phyloP scores from a whole-genome alignment of 202 grass and related monocot genomes.

The Musa balbisiana region DNA sequence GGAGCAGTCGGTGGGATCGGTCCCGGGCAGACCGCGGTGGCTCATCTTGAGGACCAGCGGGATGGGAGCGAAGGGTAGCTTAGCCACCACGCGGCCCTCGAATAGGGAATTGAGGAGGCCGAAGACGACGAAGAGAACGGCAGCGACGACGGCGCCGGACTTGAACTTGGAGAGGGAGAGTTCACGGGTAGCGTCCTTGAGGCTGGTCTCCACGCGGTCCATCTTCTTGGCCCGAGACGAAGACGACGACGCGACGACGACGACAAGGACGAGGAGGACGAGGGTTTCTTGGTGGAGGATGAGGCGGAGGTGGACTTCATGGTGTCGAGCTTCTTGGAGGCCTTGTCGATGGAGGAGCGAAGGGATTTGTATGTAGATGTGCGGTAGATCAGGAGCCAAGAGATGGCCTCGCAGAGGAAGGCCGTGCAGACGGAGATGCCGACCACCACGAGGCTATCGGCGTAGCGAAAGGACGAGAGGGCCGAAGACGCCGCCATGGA shows the following conservation, averaged over 20 bases:
- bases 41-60: constrained; percentile 92
- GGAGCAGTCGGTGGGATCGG: constrained; percentile 91
- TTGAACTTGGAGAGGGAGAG: constrained; percentile 97
- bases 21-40: constrained; percentile 73
- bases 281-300: not conserved
- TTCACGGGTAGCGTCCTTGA: constrained; percentile 89
- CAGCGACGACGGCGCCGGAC: constrained; percentile 86
- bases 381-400: constrained; percentile 96
- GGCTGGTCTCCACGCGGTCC: constrained; percentile 90
- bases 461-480: constrained; percentile 54
- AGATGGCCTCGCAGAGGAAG: constrained; percentile 92
- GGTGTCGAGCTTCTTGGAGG: constrained; percentile 86
- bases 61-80: constrained; percentile 72
- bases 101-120: constrained; percentile 93
- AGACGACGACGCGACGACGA: constrained; percentile 2
- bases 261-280: constrained; percentile 13
- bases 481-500: not conserved
- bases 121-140: constrained; percentile 88
- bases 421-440: constrained; percentile 66
- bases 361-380: constrained; percentile 95
- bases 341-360: constrained; percentile 83
- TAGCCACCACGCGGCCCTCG: constrained; percentile 74
- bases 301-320: constrained; percentile 49
- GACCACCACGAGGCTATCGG: constrained; percentile 66
- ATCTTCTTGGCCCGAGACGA: constrained; percentile 75